Conservation (phyloP, 169 alveolate species). For the Plasmodium relictum region DNA sequence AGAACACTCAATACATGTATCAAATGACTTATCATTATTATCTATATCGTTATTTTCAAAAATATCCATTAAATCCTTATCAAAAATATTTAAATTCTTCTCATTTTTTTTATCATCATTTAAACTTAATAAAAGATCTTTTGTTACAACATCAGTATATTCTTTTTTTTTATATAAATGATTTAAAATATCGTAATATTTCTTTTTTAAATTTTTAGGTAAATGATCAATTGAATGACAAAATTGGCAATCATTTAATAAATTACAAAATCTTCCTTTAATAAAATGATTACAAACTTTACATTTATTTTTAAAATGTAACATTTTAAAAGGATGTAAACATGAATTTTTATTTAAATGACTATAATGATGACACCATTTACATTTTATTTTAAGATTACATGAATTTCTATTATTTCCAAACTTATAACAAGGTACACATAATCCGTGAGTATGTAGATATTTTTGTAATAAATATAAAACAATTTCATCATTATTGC, state of each 20-base stretch:
- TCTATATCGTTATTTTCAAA: neutral
- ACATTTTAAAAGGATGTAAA: slow-evolving; percentile 32
- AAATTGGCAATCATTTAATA: slow-evolving; percentile 27
- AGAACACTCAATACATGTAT: slow-evolving; percentile 16
- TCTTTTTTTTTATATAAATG: slow-evolving; percentile 15
- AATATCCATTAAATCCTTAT: slow-evolving; percentile 2
- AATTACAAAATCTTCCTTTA: slow-evolving; percentile 21
- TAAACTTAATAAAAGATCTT: slow-evolving; percentile 4
- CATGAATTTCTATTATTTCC: slow-evolving; percentile 1
- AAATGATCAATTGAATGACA: slow-evolving; percentile 50
- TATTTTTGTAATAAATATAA: slow-evolving; percentile 23
- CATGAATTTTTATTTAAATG: slow-evolving; percentile 14
- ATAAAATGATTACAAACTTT: slow-evolving; percentile 31
- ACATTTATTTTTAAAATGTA: slow-evolving; percentile 43
- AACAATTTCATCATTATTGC: slow-evolving; percentile 14
- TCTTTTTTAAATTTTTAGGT: slow-evolving; percentile 1
- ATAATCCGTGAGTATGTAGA: slow-evolving; percentile 39
- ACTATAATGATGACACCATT: slow-evolving; percentile 49
- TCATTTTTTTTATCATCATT: neutral
- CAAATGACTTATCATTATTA: neutral
- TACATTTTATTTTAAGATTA: slow-evolving; percentile 12
- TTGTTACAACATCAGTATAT: slow-evolving; percentile 10
- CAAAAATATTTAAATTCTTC: neutral
- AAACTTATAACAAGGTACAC: slow-evolving; percentile 49
- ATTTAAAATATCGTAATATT: slow-evolving; percentile 14